Percentiles rank a stretch among this genome's conserved stretches.
These are phyloP conservation scores for Stropharia rugosoannulata DNA, from an alignment of 768 basidiomycete species.

Conservation along the genomic window DNA sequence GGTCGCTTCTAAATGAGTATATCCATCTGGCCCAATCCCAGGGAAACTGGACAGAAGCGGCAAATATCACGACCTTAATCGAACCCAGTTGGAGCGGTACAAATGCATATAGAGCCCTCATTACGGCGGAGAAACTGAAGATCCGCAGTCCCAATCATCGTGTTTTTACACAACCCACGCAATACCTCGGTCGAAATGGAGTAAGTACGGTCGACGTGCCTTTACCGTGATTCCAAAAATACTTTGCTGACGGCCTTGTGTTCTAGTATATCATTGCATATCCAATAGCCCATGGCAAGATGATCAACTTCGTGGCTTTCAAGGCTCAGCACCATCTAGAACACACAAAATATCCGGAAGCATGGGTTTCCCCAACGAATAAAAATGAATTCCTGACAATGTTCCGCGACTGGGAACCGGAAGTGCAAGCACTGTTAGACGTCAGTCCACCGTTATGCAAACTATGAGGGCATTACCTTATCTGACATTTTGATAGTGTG, in stretches of 20 bases:
- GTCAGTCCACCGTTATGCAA: slow-evolving; percentile 29
- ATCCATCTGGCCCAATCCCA: slow-evolving; percentile 32
- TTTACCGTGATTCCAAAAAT: neutral
- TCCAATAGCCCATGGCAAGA: slow-evolving; percentile 54
- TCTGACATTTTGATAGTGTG: slow-evolving; percentile 37
- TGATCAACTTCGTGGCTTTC: slow-evolving; percentile 66
- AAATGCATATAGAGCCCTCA: slow-evolving; percentile 58
- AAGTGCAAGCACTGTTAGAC: slow-evolving; percentile 54
- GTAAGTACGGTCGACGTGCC: neutral
- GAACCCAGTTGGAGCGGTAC: slow-evolving; percentile 61
- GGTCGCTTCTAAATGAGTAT: slow-evolving; percentile 36
- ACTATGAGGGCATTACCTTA: neutral
- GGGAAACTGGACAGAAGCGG: slow-evolving; percentile 35
- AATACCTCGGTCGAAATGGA: slow-evolving; percentile 6
- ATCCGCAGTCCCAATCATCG: slow-evolving; percentile 45
- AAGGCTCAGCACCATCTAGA: slow-evolving; percentile 50
- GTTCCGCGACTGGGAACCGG: slow-evolving; percentile 58
- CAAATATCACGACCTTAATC: slow-evolving; percentile 39
- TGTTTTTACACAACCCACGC: slow-evolving; percentile 43
- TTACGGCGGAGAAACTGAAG: slow-evolving; percentile 48
- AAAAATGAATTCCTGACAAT: slow-evolving; percentile 41
- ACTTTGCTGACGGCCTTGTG: neutral
- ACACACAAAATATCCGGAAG: slow-evolving; percentile 43
- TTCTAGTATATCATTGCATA: slow-evolving; percentile 60
- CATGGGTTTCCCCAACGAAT: slow-evolving; percentile 50